Percentiles rank a stretch among this genome's conserved stretches.
These are phyloP conservation scores for Aspergillus candidus DNA, from an alignment of 2,329 filamentous ascomycete species.

Conservation along the genomic window DNA sequence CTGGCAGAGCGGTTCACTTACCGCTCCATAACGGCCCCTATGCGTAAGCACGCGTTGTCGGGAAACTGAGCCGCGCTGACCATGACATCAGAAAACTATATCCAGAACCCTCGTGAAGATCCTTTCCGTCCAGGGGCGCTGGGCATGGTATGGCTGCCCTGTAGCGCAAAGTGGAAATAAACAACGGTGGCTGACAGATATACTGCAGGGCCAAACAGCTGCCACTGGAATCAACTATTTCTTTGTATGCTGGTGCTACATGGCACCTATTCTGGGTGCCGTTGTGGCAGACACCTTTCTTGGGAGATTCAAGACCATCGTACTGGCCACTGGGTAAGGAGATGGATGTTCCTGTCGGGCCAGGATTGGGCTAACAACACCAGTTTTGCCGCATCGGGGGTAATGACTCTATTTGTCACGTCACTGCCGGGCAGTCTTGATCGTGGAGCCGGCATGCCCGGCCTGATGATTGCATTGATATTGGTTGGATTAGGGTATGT, in stretches of 20 bases:
- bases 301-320: conserved; percentile 3
- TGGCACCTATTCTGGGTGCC: background rate
- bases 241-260: conserved; percentile 1
- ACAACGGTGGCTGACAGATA: background rate
- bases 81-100: background rate
- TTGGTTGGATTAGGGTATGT: conserved; percentile 3
- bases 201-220: background rate
- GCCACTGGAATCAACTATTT: background rate
- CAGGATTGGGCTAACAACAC: background rate
- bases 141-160: background rate
- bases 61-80: background rate
- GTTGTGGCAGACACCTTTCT: conserved; percentile 2
- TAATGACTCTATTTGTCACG: background rate
- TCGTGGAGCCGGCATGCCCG: background rate
- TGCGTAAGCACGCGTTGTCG: background rate
- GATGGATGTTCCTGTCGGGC: background rate
- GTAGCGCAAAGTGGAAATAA: background rate
- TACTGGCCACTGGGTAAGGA: background rate
- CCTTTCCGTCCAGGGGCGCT: background rate
- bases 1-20: conserved; percentile 3
- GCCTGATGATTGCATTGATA: background rate
- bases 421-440: conserved; percentile 2
- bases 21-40: conserved; percentile 1
- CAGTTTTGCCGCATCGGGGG: background rate
- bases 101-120: background rate